phyloP scores from a whole-genome alignment of 192 early-diverging fungal species.

The Jimgerdemannia flammicorona region DNA sequence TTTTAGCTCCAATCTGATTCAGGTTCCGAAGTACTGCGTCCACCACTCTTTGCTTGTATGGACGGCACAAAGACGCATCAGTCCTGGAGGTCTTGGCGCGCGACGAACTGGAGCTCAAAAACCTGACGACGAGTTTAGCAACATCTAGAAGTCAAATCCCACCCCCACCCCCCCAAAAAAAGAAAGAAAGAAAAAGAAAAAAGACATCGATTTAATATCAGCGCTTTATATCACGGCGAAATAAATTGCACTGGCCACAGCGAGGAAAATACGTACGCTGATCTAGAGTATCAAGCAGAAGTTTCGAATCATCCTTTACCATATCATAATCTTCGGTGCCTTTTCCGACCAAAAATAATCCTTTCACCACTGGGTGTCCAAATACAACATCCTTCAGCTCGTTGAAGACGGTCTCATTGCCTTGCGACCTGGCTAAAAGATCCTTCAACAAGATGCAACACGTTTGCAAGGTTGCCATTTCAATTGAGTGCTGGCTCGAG shows the following conservation, averaged over 20 bases:
- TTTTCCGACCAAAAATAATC: neutral
- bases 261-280: neutral
- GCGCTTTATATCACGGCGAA: neutral
- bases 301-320: neutral
- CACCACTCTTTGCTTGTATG: neutral
- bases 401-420: slow-evolving; percentile 7
- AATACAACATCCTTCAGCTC: slow-evolving; percentile 19
- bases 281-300: neutral
- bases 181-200: neutral
- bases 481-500: neutral
- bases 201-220: neutral
- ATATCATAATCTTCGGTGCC: neutral
- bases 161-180: neutral
- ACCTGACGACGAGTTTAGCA: neutral
- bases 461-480: neutral
- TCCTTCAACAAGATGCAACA: slow-evolving; percentile 18
- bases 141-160: neutral
- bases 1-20: neutral
- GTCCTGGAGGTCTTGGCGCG: neutral
- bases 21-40: neutral
- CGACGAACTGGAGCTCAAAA: neutral
- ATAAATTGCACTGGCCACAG: neutral
- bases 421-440: slow-evolving; percentile 6
- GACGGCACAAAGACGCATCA: neutral
- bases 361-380: neutral